A percentile compares a stretch with the other conserved stretches of the same genome.
phyloP scores from a whole-genome alignment of 306 rosid genomes.

The Pachyrhizus erosus region DNA sequence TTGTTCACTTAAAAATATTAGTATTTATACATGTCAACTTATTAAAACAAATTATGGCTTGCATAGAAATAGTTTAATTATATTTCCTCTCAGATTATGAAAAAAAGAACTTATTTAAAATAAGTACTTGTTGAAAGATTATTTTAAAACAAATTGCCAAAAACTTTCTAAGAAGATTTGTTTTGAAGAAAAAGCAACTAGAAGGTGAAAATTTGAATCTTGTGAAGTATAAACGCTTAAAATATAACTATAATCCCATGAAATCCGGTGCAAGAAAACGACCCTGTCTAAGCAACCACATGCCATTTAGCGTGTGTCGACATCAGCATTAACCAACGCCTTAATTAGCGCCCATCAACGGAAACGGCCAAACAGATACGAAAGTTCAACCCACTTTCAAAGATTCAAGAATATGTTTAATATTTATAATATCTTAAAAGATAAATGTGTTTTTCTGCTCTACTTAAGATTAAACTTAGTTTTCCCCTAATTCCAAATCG shows the following conservation, averaged over 20 bases:
- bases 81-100: too few relatives aligned
- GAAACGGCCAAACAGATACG: constrained; percentile 29
- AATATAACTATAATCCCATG: neutral
- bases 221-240: neutral
- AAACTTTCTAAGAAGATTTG: neutral
- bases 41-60: neutral
- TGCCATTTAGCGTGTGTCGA: neutral
- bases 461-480: too few relatives aligned
- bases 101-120: too few relatives aligned
- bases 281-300: constrained; percentile 27
- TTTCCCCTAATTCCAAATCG: too few relatives aligned
- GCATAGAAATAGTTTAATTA: neutral
- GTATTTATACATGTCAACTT: neutral
- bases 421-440: neutral
- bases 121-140: neutral
- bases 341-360: constrained; percentile 22
- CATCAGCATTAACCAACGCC: constrained; percentile 23
- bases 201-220: neutral
- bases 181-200: neutral
- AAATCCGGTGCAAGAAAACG: constrained; percentile 39
- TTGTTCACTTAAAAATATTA: too few relatives aligned
- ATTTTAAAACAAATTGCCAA: neutral
- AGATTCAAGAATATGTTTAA: neutral
- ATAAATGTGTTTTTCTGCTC: too few relatives aligned
- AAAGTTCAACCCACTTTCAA: constrained; percentile 18